Evolutionary conservation across 768 basidiomycete genomes (phyloP).

Genomic region (Amanita thiersii): DNA sequence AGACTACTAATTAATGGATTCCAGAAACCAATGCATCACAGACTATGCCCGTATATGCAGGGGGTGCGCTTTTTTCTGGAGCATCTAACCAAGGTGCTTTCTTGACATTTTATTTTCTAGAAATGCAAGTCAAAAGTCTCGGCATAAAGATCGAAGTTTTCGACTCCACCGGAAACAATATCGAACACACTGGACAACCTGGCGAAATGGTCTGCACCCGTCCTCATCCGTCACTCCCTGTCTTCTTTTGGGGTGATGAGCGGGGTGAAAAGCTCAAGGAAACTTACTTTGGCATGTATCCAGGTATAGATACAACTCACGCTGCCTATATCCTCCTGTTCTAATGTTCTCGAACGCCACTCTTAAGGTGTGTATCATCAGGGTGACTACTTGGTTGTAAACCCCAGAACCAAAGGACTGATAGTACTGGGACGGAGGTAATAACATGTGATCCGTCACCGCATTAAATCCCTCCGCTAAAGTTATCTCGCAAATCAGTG

Average conservation of each 20-base stretch:
- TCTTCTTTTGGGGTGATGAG: slow-evolving; percentile 63
- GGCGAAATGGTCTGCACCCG: slow-evolving; percentile 66
- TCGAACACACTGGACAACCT: slow-evolving; percentile 36
- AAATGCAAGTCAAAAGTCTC: slow-evolving; percentile 54
- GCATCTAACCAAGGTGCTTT: no score
- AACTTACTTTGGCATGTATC: slow-evolving; percentile 58
- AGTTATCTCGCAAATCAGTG: no score
- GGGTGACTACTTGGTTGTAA: slow-evolving; percentile 60
- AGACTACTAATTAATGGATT: slow-evolving; percentile 1
- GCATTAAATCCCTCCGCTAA: not conserved
- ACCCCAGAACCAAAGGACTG: slow-evolving; percentile 53
- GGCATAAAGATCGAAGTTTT: slow-evolving; percentile 62
- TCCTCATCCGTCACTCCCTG: slow-evolving; percentile 62
- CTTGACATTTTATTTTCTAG: no score
- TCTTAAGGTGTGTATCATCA: slow-evolving; percentile 59
- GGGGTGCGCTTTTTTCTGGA: no score
- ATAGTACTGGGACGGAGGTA: slow-evolving; percentile 61
- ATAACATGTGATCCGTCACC: not conserved
- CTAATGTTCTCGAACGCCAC: not conserved
- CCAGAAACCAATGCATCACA: slow-evolving; percentile 46
- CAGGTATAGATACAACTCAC: slow-evolving; percentile 39
- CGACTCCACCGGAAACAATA: slow-evolving; percentile 44
- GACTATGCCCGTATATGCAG: slow-evolving; percentile 48
- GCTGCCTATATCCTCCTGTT: not conserved
- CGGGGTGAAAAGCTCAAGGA: slow-evolving; percentile 48